Conservation (phyloP, 1,284 basidiomycete species). For the Fomitopsis palustris region DNA sequence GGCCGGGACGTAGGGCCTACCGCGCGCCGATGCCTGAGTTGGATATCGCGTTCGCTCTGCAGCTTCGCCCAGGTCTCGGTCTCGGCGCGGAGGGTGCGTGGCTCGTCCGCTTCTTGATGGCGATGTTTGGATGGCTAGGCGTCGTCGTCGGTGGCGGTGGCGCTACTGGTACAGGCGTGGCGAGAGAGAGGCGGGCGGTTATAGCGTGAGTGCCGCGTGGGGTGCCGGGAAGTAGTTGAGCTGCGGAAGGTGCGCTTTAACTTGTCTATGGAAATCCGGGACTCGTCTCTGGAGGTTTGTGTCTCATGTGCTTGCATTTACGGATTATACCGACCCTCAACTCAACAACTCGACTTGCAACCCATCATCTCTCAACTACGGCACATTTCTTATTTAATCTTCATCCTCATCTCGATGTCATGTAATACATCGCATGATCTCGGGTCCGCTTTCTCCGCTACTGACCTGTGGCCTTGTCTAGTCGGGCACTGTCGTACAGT, state of each 20-base stretch:
- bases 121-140: slow-evolving; percentile 74
- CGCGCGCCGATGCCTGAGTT: slow-evolving; percentile 41
- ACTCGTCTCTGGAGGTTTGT: not conserved
- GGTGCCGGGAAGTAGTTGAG: not conserved
- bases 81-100: slow-evolving; percentile 69
- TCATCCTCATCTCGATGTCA: too few relatives aligned
- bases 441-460: not conserved
- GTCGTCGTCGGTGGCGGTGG: slow-evolving; percentile 35
- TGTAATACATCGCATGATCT: too few relatives aligned
- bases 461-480: not conserved
- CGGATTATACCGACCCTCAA: too few relatives aligned
- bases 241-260: not conserved
- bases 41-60: slow-evolving; percentile 73
- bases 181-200: not conserved
- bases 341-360: too few relatives aligned
- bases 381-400: too few relatives aligned
- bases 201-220: not conserved
- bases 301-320: too few relatives aligned
- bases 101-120: slow-evolving; percentile 75
- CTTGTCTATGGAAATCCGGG: not conserved
- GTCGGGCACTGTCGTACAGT: not conserved
- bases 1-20: slow-evolving; percentile 26
- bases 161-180: not conserved
- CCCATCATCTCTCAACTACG: too few relatives aligned
- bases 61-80: slow-evolving; percentile 64